Evolutionary conservation across 225 moss, liverwort and hornwort genomes (phyloP).

Genomic region (Bryoerythrophyllum caledonicum): DNA sequence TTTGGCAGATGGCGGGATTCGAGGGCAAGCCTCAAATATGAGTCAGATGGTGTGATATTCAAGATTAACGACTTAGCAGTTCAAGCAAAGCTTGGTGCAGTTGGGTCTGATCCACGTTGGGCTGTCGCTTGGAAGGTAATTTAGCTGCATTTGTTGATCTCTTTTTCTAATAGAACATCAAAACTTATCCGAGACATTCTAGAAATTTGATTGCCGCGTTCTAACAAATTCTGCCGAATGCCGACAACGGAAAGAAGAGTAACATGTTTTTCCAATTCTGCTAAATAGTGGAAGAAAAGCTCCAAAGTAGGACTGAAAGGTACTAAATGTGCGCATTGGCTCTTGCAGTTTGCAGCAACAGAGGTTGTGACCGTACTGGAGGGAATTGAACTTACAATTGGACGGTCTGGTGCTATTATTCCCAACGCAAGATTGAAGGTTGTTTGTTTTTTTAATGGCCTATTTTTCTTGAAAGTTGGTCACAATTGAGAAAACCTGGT

Average conservation of each 20-base stretch:
- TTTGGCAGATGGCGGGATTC: constrained; percentile 63
- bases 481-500: constrained; percentile 13
- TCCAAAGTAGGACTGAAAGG: background rate
- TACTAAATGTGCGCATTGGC: constrained; percentile 4
- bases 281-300: constrained; percentile 6
- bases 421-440: constrained; percentile 91
- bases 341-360: constrained; percentile 75
- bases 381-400: constrained; percentile 83
- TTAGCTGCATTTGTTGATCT: constrained; percentile 6
- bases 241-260: background rate
- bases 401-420: constrained; percentile 81
- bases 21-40: constrained; percentile 65
- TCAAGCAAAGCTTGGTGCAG: constrained; percentile 68
- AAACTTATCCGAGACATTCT: background rate
- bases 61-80: constrained; percentile 68
- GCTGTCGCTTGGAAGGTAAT: constrained; percentile 92
- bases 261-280: background rate
- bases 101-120: constrained; percentile 83
- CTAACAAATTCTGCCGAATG: constrained; percentile 4
- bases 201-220: background rate
- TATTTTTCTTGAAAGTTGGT: background rate
- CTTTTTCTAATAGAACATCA: background rate
- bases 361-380: constrained; percentile 82
- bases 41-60: constrained; percentile 86
- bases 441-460: constrained; percentile 2